phyloP scores from a whole-genome alignment of 1,139 yeast species.

The Arxiozyma bovina region DNA sequence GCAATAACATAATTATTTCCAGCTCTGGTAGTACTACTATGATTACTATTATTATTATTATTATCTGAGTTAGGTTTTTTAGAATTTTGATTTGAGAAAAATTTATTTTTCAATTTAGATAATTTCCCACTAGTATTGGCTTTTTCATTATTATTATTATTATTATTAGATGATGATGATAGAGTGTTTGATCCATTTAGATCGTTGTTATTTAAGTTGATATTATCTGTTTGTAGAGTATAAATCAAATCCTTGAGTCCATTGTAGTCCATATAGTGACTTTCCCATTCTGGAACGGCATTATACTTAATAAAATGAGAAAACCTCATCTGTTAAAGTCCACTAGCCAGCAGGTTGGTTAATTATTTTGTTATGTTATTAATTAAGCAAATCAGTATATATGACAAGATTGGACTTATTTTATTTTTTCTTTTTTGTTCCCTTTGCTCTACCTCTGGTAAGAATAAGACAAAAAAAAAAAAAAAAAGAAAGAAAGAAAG shows the following conservation, averaged over 20 bases:
- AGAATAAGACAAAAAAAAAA: no score
- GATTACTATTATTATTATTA: no score
- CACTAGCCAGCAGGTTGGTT: not conserved
- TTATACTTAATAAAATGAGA: conserved; percentile 65
- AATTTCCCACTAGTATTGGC: conserved; percentile 7
- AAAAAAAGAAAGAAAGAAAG: no score
- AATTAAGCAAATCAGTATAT: no score
- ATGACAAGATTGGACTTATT: no score
- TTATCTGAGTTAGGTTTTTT: no score
- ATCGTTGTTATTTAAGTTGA: conserved; percentile 26
- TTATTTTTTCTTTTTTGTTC: no score
- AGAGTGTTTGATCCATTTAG: not conserved
- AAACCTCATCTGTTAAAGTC: conserved; percentile 44
- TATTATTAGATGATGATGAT: not conserved
- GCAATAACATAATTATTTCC: not conserved
- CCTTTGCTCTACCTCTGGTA: no score
- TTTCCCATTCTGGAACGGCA: conserved; percentile 73
- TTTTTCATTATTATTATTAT: not conserved
- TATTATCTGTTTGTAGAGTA: conserved; percentile 51
- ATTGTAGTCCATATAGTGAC: conserved; percentile 57
- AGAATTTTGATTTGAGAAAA: not conserved
- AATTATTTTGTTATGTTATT: not conserved
- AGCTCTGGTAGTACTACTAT: not conserved
- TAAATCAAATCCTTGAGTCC: conserved; percentile 56
- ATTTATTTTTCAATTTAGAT: not conserved